A percentile compares a stretch with the other conserved stretches of the same genome.
Evolutionary conservation across 2,329 filamentous ascomycete genomes (phyloP).

Genomic region (Paecilomyces sp.): DNA sequence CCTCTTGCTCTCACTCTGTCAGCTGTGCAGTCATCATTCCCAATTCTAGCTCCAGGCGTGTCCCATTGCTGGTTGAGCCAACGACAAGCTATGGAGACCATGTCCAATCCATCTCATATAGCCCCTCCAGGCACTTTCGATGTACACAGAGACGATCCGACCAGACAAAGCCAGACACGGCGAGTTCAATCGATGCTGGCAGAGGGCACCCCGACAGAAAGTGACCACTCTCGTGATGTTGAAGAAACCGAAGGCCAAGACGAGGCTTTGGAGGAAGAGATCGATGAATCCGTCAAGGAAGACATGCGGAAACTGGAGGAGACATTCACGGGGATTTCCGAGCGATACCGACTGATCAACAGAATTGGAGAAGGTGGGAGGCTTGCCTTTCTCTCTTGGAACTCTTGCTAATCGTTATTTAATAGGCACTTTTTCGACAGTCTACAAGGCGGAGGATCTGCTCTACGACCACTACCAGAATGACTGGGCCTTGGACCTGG

Average conservation of each 20-base stretch:
- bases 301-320: conserved; percentile 83
- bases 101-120: conserved; percentile 18
- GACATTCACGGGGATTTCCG: conserved; percentile 74
- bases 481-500: conserved; percentile 68
- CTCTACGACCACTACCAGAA: conserved; percentile 78
- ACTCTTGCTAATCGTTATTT: conserved; percentile 2
- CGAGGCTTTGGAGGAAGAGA: conserved; percentile 26
- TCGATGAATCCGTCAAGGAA: conserved; percentile 55
- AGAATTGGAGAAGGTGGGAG: conserved; percentile 84
- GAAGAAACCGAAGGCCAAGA: conserved; percentile 19
- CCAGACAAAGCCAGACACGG: conserved; percentile 5
- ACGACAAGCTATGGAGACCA: conserved; percentile 4
- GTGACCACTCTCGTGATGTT: conserved; percentile 12
- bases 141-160: conserved; percentile 13
- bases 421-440: conserved; percentile 90
- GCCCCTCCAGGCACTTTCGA: conserved; percentile 18
- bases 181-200: conserved; percentile 11
- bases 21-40: background rate
- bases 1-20: background rate
- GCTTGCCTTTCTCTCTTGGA: background rate
- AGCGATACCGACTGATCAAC: conserved; percentile 85
- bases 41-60: background rate
- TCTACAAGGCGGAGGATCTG: conserved; percentile 96
- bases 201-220: conserved; percentile 8
- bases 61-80: background rate